phyloP scores from a whole-genome alignment of 352 stramenopile species.

The Globisporangium echinulatum region DNA sequence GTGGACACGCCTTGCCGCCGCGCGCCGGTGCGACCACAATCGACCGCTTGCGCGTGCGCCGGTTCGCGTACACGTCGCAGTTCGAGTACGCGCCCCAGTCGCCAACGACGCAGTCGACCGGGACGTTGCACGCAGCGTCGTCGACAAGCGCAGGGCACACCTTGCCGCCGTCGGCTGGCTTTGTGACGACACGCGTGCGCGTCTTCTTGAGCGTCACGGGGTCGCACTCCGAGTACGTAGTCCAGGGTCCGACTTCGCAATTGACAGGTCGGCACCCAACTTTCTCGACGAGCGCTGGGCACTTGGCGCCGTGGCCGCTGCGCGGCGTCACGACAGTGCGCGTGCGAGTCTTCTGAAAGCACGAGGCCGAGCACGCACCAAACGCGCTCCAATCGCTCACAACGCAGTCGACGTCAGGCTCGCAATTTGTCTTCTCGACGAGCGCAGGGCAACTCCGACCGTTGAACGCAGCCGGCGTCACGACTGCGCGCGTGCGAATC shows the following conservation, averaged over 20 bases:
- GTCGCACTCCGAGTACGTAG: slow-evolving; percentile 34
- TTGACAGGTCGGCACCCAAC: slow-evolving; percentile 34
- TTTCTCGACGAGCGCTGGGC: slow-evolving; percentile 27
- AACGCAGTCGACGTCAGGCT: slow-evolving; percentile 42
- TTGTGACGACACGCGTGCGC: slow-evolving; percentile 23
- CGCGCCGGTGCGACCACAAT: slow-evolving; percentile 31
- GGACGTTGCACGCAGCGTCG: slow-evolving; percentile 17
- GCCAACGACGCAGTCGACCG: slow-evolving; percentile 49
- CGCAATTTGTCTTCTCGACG: slow-evolving; percentile 28
- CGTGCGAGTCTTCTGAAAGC: slow-evolving; percentile 28
- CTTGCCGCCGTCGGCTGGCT: slow-evolving; percentile 29
- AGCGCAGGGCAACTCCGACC: slow-evolving; percentile 33
- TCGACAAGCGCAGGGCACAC: slow-evolving; percentile 30
- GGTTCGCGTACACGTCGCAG: slow-evolving; percentile 28
- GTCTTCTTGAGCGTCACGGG: slow-evolving; percentile 23
- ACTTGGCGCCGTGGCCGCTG: slow-evolving; percentile 26
- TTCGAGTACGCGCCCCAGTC: slow-evolving; percentile 29
- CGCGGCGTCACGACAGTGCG: slow-evolving; percentile 27
- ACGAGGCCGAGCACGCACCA: slow-evolving; percentile 24
- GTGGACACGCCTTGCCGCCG: slow-evolving; percentile 31
- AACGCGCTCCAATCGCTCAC: slow-evolving; percentile 47
- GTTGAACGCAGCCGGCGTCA: slow-evolving; percentile 23
- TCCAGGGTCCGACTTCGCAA: slow-evolving; percentile 42
- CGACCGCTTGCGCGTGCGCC: slow-evolving; percentile 22
- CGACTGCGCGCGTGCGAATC: slow-evolving; percentile 31